These are phyloP conservation scores for Ceratorhiza oryzae-sativae DNA, from an alignment of 1,284 basidiomycete species.

Conservation along the genomic window DNA sequence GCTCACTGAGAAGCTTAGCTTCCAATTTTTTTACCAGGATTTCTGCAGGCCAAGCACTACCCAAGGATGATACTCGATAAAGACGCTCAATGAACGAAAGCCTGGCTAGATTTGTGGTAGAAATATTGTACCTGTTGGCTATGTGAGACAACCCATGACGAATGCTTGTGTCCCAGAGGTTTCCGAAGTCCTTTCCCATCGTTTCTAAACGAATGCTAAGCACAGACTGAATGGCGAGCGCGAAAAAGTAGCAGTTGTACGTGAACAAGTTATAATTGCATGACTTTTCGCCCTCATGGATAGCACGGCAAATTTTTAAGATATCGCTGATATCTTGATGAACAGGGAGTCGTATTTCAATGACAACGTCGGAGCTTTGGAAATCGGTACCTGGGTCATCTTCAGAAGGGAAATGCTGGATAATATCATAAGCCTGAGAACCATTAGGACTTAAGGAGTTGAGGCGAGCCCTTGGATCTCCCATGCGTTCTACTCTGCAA, in stretches of 20 bases:
- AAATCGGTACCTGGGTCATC: neutral
- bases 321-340: neutral
- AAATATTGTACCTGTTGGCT: too few species aligned
- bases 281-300: constrained; percentile 20
- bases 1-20: neutral
- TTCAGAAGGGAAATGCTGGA: neutral
- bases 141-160: neutral
- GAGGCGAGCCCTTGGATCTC: constrained; percentile 1
- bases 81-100: too few species aligned
- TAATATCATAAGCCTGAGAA: neutral
- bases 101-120: too few species aligned
- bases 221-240: neutral
- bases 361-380: neutral
- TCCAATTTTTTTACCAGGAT: neutral
- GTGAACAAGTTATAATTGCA: neutral
- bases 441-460: neutral
- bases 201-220: neutral
- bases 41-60: neutral
- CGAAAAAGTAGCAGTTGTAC: constrained; percentile 32
- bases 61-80: too few species aligned
- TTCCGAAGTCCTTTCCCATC: too few species aligned
- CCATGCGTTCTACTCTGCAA: constrained; percentile 8
- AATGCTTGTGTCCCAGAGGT: neutral
- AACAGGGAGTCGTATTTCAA: neutral
- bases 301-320: constrained; percentile 9